Percentiles rank a stretch among this genome's conserved stretches.
These are phyloP conservation scores for Dothideomycetidae sp. DNA, from an alignment of 2,329 filamentous ascomycete genomes.

Conservation along the genomic window DNA sequence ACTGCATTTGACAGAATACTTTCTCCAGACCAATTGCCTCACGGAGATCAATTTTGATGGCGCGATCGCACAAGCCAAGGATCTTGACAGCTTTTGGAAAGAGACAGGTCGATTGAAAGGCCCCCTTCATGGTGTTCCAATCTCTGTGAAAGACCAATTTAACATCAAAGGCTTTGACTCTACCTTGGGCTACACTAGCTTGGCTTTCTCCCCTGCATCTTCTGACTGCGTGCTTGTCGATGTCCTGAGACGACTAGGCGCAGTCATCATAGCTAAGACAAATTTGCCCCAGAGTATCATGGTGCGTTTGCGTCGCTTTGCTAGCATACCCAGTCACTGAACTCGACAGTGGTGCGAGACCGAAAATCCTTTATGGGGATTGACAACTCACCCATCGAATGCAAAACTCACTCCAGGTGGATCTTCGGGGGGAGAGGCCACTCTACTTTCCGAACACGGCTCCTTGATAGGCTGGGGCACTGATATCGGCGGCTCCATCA, in stretches of 20 bases:
- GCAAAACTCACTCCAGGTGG: constrained; percentile 34
- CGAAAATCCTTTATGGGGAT: constrained; percentile 31
- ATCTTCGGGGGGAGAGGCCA: constrained; percentile 40
- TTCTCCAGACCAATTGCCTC: no score
- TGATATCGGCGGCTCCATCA: constrained; percentile 35
- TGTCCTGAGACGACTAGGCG: constrained; percentile 31
- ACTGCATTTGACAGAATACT: no score
- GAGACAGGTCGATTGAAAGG: constrained; percentile 33
- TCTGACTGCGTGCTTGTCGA: constrained; percentile 38
- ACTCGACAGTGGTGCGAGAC: constrained; percentile 30
- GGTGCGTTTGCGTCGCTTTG: constrained; percentile 25
- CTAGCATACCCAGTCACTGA: background rate
- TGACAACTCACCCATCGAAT: constrained; percentile 39
- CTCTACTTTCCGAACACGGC: constrained; percentile 35
- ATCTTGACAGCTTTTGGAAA: constrained; percentile 34
- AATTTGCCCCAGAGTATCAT: constrained; percentile 38
- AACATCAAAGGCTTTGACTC: constrained; percentile 32
- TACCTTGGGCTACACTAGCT: constrained; percentile 37
- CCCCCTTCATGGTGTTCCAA: constrained; percentile 48
- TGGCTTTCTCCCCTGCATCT: constrained; percentile 10
- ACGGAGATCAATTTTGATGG: constrained; percentile 38
- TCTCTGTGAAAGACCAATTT: constrained; percentile 55
- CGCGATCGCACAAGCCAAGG: constrained; percentile 33
- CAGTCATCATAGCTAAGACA: constrained; percentile 36
- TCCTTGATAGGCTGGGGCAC: constrained; percentile 38